Evolutionary conservation across 306 rosid genomes (phyloP), one percentile per base, ranked within the genome.

Genomic region (Acacia acuminata): DNA sequence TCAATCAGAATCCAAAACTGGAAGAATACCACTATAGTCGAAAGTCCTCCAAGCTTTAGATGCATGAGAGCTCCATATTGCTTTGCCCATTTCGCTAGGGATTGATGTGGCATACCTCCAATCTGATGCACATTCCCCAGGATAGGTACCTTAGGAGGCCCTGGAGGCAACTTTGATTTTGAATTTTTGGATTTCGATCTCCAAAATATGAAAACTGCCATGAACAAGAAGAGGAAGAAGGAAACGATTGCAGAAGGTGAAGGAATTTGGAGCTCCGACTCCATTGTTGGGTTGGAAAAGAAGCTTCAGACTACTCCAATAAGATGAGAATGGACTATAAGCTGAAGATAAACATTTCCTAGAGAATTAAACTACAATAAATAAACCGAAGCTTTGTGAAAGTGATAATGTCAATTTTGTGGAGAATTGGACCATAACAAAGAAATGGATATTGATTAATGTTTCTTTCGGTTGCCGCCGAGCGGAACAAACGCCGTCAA

Each of bases 41-140:
- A 79, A 25, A 76, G 73, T 47, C 77, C 83, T 43, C 83, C 86
- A 19, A 84, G 83, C 64, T 84, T 55, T 6, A 73, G 13, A 17
- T 73, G 77, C 77, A 84, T 84, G 60, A 79, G 77, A 36, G 81
- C 75, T 13, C 84, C 87, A 75, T 84, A n/a, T 38, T 68, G 38
- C 25, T 13, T 38, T 24, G 84, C 81, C 40, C 71, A 75, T 45
- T 4, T 3, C 20, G 73, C 73, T 9, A 84, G 73, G 16, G 69
- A 11, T 42, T 8, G 47, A 47, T 84, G 84, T 13, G 78, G 77
- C 15, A 68, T 76, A 13, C 51, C 25, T 68, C 81, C 81, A 47
- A 84, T 71, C 3, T 84, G 78, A 51, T 84, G 87, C 13, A 80
- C 75, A 38, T 70, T 84, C 47, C 87, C 87, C 64, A 79, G 51